phyloP scores from a whole-genome alignment of 352 stramenopile species.

The Phytophthora cactorum region DNA sequence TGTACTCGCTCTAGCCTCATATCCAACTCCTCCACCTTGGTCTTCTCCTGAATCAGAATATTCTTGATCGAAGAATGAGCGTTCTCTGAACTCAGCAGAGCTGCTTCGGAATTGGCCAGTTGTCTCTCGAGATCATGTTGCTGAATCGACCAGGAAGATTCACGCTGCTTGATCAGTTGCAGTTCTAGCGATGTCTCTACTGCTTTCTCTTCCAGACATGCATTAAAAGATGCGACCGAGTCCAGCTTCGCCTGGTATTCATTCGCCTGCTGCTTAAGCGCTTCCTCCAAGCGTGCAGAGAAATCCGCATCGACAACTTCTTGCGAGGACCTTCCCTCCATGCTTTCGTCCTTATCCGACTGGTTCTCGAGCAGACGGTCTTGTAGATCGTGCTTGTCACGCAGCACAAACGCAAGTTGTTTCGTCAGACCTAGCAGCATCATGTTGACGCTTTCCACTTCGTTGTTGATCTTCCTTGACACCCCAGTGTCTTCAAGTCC shows the following conservation, averaged over 20 bases:
- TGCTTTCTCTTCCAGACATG: conserved; percentile 54
- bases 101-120: conserved; percentile 33
- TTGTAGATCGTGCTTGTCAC: conserved; percentile 80
- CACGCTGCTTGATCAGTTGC: conserved; percentile 63
- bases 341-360: conserved; percentile 29
- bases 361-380: conserved; percentile 47
- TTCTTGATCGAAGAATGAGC: conserved; percentile 23
- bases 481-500: conserved; percentile 11
- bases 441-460: conserved; percentile 70
- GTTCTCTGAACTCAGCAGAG: conserved; percentile 37
- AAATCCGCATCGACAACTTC: conserved; percentile 33
- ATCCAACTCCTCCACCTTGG: conserved; percentile 28
- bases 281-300: conserved; percentile 43
- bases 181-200: conserved; percentile 54
- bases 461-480: conserved; percentile 24
- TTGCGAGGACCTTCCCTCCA: conserved; percentile 21
- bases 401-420: conserved; percentile 70
- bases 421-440: conserved; percentile 71
- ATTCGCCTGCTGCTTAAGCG: conserved; percentile 49
- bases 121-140: conserved; percentile 44
- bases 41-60: conserved; percentile 41
- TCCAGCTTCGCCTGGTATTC: conserved; percentile 60
- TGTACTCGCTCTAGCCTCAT: conserved; percentile 32
- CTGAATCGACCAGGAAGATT: conserved; percentile 63
- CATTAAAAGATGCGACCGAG: conserved; percentile 32